phyloP scores from a whole-genome alignment of 1,139 yeast species.

The Protomyces macrosporus region DNA sequence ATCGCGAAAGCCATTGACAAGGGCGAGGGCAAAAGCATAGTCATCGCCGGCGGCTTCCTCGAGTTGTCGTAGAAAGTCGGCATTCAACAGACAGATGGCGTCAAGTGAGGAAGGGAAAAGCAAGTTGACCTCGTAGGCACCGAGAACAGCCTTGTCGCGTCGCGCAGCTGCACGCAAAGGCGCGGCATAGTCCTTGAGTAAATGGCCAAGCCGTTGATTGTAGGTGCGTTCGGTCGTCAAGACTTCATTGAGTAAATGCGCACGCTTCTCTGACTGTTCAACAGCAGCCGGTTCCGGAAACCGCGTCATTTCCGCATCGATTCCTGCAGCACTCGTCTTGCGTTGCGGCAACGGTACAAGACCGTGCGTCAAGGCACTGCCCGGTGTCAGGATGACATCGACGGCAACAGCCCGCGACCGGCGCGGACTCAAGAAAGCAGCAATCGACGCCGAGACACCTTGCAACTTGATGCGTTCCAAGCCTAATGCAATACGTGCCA shows the following conservation, averaged over 20 bases:
- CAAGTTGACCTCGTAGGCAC: slow-evolving; percentile 21
- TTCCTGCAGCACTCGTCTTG: background rate
- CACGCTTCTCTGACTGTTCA: slow-evolving; percentile 21
- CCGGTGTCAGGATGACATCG: slow-evolving; percentile 2
- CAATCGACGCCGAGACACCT: background rate
- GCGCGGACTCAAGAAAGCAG: background rate
- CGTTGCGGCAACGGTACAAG: background rate
- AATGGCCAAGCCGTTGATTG: slow-evolving; percentile 18
- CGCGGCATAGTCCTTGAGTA: slow-evolving; percentile 23
- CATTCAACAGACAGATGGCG: slow-evolving; percentile 25
- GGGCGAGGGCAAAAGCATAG: slow-evolving; percentile 12
- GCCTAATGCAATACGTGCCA: background rate
- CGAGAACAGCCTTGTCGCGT: slow-evolving; percentile 18
- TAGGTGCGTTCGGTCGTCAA: slow-evolving; percentile 25
- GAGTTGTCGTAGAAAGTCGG: slow-evolving; percentile 20
- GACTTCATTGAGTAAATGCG: slow-evolving; percentile 19
- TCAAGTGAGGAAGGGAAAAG: slow-evolving; percentile 26
- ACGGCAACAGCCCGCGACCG: background rate
- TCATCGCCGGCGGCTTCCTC: slow-evolving; percentile 10
- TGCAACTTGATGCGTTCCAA: background rate
- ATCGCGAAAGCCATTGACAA: slow-evolving; percentile 12
- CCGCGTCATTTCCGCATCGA: background rate
- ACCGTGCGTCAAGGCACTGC: background rate
- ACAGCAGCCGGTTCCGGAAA: background rate
- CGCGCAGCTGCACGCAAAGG: slow-evolving; percentile 19